These are phyloP conservation scores for Ganoderma sp. DNA, from an alignment of 1,284 basidiomycete genomes.

Conservation along the genomic window DNA sequence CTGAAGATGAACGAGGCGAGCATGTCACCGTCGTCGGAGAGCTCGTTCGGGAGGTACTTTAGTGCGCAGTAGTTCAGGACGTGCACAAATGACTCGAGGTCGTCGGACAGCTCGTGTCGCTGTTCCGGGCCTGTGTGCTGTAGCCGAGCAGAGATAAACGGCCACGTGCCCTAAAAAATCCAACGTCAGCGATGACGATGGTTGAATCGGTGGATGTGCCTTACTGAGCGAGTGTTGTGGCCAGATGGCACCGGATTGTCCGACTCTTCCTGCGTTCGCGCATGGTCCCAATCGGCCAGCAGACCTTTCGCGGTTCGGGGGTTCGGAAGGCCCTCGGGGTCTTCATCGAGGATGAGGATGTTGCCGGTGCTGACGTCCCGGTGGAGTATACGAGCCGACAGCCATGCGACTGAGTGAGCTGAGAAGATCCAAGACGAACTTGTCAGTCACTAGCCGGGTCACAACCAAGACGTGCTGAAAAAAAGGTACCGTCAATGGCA, in stretches of 20 bases:
- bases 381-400: too few relatives aligned
- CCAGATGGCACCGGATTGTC: not conserved
- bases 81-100: conserved; percentile 20
- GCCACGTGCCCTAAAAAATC: conserved; percentile 19
- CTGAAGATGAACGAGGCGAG: not conserved
- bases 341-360: too few relatives aligned
- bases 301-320: too few relatives aligned
- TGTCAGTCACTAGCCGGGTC: too few relatives aligned
- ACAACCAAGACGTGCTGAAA: too few relatives aligned
- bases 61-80: conserved; percentile 12
- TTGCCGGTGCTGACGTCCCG: too few relatives aligned
- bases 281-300: too few relatives aligned
- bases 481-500: not conserved
- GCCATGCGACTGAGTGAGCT: too few relatives aligned
- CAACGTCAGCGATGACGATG: not conserved
- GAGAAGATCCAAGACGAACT: too few relatives aligned
- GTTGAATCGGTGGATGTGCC: not conserved
- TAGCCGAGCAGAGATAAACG: conserved; percentile 16
- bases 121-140: not conserved
- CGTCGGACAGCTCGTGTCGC: conserved; percentile 15
- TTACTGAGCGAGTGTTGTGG: not conserved
- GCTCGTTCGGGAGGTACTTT: conserved; percentile 5
- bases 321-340: too few relatives aligned
- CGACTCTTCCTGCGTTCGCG: too few relatives aligned
- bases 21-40: not conserved